Evolutionary conservation across 805 yeast genomes (phyloP).

Genomic region (Candida schatavii): DNA sequence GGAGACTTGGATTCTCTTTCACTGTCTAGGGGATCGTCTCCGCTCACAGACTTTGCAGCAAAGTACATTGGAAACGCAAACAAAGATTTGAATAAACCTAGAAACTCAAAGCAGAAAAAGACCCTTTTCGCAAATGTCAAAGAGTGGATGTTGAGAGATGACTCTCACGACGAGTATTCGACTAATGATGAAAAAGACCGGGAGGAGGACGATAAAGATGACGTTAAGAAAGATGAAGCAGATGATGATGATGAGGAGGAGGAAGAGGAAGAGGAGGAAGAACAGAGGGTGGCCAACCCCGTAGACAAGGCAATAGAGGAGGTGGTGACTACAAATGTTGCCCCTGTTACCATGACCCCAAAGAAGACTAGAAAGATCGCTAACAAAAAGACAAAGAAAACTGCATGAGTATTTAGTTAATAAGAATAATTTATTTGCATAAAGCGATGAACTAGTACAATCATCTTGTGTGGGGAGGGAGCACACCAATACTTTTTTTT

Average conservation of each 20-base stretch:
- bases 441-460: too few species aligned
- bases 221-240: not conserved
- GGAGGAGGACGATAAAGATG: not conserved
- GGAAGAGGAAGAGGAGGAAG: not conserved
- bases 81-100: conserved; percentile 30
- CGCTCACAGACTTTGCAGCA: conserved; percentile 66
- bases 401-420: conserved; percentile 7
- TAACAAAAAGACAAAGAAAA: conserved; percentile 5
- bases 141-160: conserved; percentile 40
- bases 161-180: conserved; percentile 26
- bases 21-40: conserved; percentile 37
- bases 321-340: too few species aligned
- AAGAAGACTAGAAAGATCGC: conserved; percentile 8
- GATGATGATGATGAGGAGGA: not conserved
- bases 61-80: conserved; percentile 58
- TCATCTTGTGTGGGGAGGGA: too few species aligned
- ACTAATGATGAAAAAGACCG: conserved; percentile 1
- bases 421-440: too few species aligned
- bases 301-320: too few species aligned
- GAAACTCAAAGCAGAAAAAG: conserved; percentile 13
- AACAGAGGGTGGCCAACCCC: too few species aligned
- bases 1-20: conserved; percentile 14
- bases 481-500: too few species aligned
- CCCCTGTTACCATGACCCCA: conserved; percentile 7
- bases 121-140: conserved; percentile 39